phyloP scores from a whole-genome alignment of 2,329 filamentous ascomycete genomes.

The Cercospora beticola region DNA sequence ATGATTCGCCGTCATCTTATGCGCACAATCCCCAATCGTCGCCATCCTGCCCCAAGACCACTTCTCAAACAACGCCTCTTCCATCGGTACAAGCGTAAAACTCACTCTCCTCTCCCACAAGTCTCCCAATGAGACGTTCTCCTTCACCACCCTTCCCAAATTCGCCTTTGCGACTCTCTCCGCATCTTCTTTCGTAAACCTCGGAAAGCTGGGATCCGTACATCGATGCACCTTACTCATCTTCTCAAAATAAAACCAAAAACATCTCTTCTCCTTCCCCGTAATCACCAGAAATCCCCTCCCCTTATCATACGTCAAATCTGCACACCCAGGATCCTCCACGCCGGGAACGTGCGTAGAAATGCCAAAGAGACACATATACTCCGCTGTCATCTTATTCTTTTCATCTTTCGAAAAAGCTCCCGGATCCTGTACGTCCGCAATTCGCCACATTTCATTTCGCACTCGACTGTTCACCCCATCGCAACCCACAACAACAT shows the following conservation, averaged over 20 bases:
- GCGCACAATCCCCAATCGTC: constrained; percentile 29
- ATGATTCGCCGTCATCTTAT: constrained; percentile 33
- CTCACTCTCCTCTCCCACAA: constrained; percentile 34
- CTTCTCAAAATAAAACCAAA: constrained; percentile 42
- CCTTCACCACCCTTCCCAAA: constrained; percentile 25
- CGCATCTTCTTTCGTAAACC: constrained; percentile 39
- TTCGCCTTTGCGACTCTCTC: constrained; percentile 32
- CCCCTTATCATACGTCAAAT: constrained; percentile 29
- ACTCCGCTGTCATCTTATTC: constrained; percentile 28
- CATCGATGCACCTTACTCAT: constrained; percentile 32
- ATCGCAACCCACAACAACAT: constrained; percentile 35
- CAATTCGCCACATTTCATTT: constrained; percentile 31
- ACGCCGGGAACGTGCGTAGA: constrained; percentile 32
- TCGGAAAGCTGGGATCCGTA: constrained; percentile 37
- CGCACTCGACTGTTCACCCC: constrained; percentile 32
- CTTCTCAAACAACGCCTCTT: constrained; percentile 29
- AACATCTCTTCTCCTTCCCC: constrained; percentile 36
- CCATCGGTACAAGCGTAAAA: constrained; percentile 34
- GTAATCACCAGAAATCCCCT: constrained; percentile 34
- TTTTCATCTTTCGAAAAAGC: constrained; percentile 25
- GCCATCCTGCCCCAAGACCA: constrained; percentile 32
- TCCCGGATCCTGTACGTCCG: constrained; percentile 14
- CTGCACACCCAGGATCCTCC: constrained; percentile 21
- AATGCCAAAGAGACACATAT: constrained; percentile 44
- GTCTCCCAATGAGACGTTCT: constrained; percentile 35